Evolutionary conservation across 2,329 filamentous ascomycete species (phyloP).

Genomic region (Aurifilum marmelostoma): DNA sequence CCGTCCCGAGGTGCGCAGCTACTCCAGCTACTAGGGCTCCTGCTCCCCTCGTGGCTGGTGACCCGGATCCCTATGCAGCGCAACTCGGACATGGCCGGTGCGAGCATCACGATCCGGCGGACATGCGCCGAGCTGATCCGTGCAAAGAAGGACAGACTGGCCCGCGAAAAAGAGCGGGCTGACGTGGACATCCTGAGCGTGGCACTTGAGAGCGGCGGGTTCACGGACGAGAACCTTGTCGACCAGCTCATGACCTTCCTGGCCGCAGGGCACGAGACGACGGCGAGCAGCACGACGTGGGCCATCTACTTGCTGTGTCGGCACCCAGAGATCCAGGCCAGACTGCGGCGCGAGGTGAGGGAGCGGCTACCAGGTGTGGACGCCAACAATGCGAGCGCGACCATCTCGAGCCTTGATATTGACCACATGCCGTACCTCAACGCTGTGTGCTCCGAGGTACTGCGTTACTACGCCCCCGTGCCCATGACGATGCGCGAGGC

Average conservation of each 20-base stretch:
- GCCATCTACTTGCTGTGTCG: slow-evolving; percentile 70
- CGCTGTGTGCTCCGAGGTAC: slow-evolving; percentile 76
- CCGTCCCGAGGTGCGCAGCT: slow-evolving; percentile 56
- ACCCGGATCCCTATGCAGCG: slow-evolving; percentile 67
- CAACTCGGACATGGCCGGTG: slow-evolving; percentile 68
- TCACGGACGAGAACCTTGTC: slow-evolving; percentile 78
- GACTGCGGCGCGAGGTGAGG: slow-evolving; percentile 70
- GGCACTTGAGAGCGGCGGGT: slow-evolving; percentile 74
- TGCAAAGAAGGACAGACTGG: slow-evolving; percentile 64
- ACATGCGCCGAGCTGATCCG: slow-evolving; percentile 71
- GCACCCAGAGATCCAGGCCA: slow-evolving; percentile 65
- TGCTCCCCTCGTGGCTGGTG: slow-evolving; percentile 67
- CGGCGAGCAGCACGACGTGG: slow-evolving; percentile 76
- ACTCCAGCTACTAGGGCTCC: slow-evolving; percentile 60
- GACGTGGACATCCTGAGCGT: slow-evolving; percentile 80
- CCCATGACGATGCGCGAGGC: slow-evolving; percentile 71
- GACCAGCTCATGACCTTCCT: slow-evolving; percentile 92
- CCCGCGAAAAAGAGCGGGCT: slow-evolving; percentile 47
- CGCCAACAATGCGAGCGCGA: slow-evolving; percentile 40
- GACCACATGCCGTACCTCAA: slow-evolving; percentile 79
- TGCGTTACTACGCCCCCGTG: slow-evolving; percentile 74
- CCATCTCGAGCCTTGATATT: slow-evolving; percentile 60
- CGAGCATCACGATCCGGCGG: slow-evolving; percentile 58
- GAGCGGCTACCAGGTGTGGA: slow-evolving; percentile 57
- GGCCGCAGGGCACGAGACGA: slow-evolving; percentile 81